A percentile compares a stretch with the other conserved stretches of the same genome.
phyloP scores from a whole-genome alignment of 2,329 filamentous ascomycete species.

The Colletotrichum siamense region DNA sequence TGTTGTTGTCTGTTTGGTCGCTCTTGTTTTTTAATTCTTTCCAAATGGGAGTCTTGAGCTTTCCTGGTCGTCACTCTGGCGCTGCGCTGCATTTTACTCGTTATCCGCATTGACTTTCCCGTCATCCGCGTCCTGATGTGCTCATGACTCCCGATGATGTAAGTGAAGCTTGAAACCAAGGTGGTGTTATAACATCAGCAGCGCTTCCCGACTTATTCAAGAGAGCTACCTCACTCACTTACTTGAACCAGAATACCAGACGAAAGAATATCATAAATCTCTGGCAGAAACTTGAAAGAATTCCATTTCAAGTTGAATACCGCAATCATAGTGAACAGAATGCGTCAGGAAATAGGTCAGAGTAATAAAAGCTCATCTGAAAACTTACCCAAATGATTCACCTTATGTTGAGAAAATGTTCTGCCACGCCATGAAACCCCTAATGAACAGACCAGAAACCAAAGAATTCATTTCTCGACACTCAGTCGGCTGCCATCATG shows the following conservation, averaged over 20 bases:
- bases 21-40: background rate
- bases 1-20: background rate
- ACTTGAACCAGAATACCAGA: background rate
- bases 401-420: too few relatives aligned
- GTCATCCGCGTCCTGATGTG: background rate
- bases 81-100: background rate
- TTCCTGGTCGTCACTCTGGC: background rate
- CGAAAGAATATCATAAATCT: too few relatives aligned
- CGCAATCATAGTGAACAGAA: too few relatives aligned
- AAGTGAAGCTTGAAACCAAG: background rate
- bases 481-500: too few relatives aligned
- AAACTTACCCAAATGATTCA: too few relatives aligned
- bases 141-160: background rate
- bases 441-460: too few relatives aligned
- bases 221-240: background rate
- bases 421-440: too few relatives aligned
- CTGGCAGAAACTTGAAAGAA: too few relatives aligned
- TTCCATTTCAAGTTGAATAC: too few relatives aligned
- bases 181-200: background rate
- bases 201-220: background rate
- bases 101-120: background rate
- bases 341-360: too few relatives aligned
- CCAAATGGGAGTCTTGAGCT: background rate
- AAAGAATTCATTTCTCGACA: too few relatives aligned
- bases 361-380: too few relatives aligned